phyloP scores from a whole-genome alignment of 1,284 basidiomycete genomes.

The Moesziomyces sp. region DNA sequence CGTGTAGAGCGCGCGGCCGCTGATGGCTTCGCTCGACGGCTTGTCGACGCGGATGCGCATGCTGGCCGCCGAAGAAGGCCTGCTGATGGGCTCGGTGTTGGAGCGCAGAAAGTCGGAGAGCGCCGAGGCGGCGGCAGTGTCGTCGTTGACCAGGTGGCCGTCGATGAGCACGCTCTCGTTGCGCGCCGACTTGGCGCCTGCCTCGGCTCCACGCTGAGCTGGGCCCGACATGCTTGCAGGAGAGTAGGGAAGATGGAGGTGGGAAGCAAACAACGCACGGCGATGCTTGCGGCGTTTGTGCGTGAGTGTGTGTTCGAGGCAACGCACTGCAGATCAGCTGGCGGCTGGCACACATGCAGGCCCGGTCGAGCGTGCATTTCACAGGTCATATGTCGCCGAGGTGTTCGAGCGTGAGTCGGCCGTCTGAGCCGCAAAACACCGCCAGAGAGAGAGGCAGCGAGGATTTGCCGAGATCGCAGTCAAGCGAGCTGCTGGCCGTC shows the following conservation, averaged over 20 bases:
- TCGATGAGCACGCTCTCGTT: conserved; percentile 32
- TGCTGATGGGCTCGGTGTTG: conserved; percentile 41
- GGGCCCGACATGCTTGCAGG: conserved; percentile 13
- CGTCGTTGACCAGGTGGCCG: conserved; percentile 33
- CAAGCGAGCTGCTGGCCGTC: neutral
- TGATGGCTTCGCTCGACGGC: conserved; percentile 44
- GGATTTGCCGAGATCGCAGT: neutral
- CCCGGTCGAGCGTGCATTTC: conserved; percentile 11
- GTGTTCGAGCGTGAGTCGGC: neutral
- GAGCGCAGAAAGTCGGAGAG: conserved; percentile 38
- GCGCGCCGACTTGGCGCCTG: conserved; percentile 17
- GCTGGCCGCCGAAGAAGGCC: conserved; percentile 53
- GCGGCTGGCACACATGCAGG: neutral
- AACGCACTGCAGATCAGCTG: neutral
- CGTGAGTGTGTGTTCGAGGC: too few species aligned
- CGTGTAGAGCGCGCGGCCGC: conserved; percentile 53
- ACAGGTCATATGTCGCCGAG: neutral
- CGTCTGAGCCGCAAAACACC: neutral
- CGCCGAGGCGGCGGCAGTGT: conserved; percentile 34
- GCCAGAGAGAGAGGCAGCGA: neutral
- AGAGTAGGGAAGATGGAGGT: neutral
- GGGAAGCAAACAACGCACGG: too few species aligned
- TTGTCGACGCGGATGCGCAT: conserved; percentile 63
- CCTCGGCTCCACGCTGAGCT: neutral
- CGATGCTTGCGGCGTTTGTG: too few species aligned